These are phyloP conservation scores for Rubia balearica DNA, from an alignment of 305 asterid genomes.

Conservation along the genomic window DNA sequence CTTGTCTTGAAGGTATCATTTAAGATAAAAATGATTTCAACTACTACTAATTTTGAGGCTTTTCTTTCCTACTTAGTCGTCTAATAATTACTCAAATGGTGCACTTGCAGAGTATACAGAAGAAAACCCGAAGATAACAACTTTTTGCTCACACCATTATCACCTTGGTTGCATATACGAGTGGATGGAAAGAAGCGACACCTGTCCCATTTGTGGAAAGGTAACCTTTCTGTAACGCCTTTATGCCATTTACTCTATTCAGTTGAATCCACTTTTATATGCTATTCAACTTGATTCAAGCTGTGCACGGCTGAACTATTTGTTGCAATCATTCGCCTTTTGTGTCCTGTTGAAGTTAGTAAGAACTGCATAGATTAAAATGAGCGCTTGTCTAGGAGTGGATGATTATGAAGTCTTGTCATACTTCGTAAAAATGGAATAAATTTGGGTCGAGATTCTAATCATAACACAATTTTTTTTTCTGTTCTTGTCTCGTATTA, in stretches of 20 bases:
- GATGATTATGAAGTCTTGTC: not conserved
- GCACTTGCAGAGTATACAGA: slow-evolving; percentile 57
- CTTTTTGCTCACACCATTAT: slow-evolving; percentile 84
- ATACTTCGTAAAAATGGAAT: not conserved
- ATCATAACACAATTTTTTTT: not conserved
- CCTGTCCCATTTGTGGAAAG: slow-evolving; percentile 88
- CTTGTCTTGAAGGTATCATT: slow-evolving; percentile 59
- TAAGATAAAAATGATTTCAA: not conserved
- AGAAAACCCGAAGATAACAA: slow-evolving; percentile 73
- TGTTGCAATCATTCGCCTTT: not conserved
- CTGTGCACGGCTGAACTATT: not conserved
- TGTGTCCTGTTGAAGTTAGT: not conserved
- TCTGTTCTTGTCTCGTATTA: not conserved
- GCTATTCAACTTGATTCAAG: not conserved
- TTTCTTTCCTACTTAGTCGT: not conserved
- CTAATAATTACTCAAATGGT: not conserved
- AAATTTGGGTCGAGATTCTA: not conserved
- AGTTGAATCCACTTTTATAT: not conserved
- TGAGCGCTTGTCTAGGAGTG: not conserved
- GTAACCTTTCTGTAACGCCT: slow-evolving; percentile 29
- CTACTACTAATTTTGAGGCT: not conserved
- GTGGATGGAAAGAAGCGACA: slow-evolving; percentile 96
- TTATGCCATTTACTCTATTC: not conserved
- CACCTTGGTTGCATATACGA: slow-evolving; percentile 95
- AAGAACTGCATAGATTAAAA: not conserved